phyloP scores from a whole-genome alignment of 768 basidiomycete genomes.

The Psilocybe azurescens region DNA sequence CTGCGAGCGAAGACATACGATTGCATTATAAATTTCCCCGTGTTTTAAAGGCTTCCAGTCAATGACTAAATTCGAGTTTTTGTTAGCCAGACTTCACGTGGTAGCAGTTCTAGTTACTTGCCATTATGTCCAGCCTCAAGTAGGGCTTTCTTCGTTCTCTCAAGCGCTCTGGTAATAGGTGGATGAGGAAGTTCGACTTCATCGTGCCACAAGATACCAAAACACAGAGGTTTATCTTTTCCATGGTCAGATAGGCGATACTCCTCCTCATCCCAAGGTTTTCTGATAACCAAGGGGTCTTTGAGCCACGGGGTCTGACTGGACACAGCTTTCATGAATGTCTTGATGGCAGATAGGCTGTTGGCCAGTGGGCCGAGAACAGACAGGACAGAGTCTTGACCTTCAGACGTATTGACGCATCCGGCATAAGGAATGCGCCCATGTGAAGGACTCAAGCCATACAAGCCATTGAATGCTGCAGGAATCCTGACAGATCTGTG shows the following conservation, averaged over 20 bases:
- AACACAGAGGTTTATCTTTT: conserved; percentile 47
- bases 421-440: conserved; percentile 75
- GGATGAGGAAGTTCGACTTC: conserved; percentile 65
- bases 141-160: conserved; percentile 60
- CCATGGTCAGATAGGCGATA: conserved; percentile 67
- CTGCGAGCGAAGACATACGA: conserved; percentile 38
- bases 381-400: conserved; percentile 72
- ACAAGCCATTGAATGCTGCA: conserved; percentile 67
- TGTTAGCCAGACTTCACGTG: no score
- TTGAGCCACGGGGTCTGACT: conserved; percentile 65
- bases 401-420: conserved; percentile 66
- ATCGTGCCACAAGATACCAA: conserved; percentile 73
- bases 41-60: conserved; percentile 71
- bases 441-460: conserved; percentile 73
- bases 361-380: conserved; percentile 76
- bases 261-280: conserved; percentile 64
- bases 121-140: conserved; percentile 68
- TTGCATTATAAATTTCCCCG: conserved; percentile 42
- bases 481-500: conserved; percentile 75
- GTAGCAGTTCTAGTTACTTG: conserved; percentile 22
- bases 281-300: conserved; percentile 64
- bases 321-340: conserved; percentile 69
- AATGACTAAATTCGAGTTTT: conserved; percentile 51
- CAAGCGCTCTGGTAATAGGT: conserved; percentile 65
- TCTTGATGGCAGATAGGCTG: conserved; percentile 63